Percentiles rank a stretch among this genome's conserved stretches.
These are phyloP conservation scores for Carex arenaria DNA, from an alignment of 202 grass and related monocot species.

Conservation along the genomic window DNA sequence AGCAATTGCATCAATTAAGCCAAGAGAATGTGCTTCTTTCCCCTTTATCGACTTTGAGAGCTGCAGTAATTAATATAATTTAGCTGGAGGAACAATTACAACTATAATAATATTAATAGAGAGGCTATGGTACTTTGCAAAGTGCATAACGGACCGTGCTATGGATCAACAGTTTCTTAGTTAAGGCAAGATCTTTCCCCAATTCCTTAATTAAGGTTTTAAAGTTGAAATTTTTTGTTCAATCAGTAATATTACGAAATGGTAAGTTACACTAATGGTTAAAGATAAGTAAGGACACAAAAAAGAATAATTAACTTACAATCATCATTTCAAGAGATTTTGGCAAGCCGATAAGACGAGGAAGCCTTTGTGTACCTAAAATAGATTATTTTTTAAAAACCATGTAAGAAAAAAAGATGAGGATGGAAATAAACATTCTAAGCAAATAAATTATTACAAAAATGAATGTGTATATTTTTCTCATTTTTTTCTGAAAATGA, in stretches of 20 bases:
- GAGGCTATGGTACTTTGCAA: too few species aligned
- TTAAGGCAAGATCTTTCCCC: neutral
- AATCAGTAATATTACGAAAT: neutral
- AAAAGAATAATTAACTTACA: slow-evolving; percentile 30
- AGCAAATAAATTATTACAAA: neutral
- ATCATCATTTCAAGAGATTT: slow-evolving; percentile 74
- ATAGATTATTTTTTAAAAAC: slow-evolving; percentile 1
- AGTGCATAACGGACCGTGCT: neutral
- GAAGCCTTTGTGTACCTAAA: slow-evolving; percentile 70
- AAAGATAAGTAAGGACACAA: neutral
- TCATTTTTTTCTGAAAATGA: neutral
- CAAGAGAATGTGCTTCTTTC: slow-evolving; percentile 41
- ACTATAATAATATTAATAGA: neutral
- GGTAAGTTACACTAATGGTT: neutral
- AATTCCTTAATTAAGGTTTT: neutral
- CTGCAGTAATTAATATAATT: slow-evolving; percentile 29
- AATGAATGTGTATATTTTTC: neutral
- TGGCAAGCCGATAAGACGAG: slow-evolving; percentile 64
- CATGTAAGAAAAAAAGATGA: neutral
- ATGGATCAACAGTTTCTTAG: neutral
- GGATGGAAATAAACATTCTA: neutral
- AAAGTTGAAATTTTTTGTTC: neutral
- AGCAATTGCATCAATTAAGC: slow-evolving; percentile 52
- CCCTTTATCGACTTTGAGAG: slow-evolving; percentile 64
- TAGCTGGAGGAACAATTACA: neutral